Percentiles rank a stretch among this genome's conserved stretches.
These are phyloP conservation scores for Solanum bulbocastanum DNA, from an alignment of 257 asterid species.

Conservation along the genomic window DNA sequence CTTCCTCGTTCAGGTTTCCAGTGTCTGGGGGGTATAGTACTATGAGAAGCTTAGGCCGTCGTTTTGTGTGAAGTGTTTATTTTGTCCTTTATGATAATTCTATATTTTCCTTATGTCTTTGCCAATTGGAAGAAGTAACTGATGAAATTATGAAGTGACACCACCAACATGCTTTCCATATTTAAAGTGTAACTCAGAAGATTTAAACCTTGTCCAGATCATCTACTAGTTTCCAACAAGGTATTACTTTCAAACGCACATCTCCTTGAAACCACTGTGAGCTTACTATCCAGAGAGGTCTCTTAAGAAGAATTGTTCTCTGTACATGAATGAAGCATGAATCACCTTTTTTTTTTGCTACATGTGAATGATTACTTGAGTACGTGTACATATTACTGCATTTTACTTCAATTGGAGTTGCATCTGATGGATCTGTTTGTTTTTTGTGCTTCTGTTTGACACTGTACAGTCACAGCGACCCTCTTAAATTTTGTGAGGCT, in stretches of 20 bases:
- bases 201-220: not conserved
- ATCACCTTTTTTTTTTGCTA: not conserved
- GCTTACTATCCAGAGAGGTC: not conserved
- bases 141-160: not conserved
- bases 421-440: not conserved
- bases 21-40: not conserved
- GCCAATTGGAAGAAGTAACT: not conserved
- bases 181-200: not conserved
- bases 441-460: conserved; percentile 3
- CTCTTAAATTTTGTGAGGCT: conserved; percentile 85
- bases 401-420: not conserved
- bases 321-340: not conserved
- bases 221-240: not conserved
- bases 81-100: not conserved
- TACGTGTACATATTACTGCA: not conserved
- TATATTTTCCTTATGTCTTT: not conserved
- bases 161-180: not conserved
- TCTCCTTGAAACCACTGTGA: not conserved
- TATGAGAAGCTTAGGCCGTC: not conserved
- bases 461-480: conserved; percentile 70
- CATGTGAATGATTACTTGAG: not conserved
- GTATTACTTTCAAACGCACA: not conserved
- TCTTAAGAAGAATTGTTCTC: not conserved
- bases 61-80: not conserved
- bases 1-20: not conserved